phyloP scores from a whole-genome alignment of 2,329 filamentous ascomycete species.

The Torrubiella hemipterigena region DNA sequence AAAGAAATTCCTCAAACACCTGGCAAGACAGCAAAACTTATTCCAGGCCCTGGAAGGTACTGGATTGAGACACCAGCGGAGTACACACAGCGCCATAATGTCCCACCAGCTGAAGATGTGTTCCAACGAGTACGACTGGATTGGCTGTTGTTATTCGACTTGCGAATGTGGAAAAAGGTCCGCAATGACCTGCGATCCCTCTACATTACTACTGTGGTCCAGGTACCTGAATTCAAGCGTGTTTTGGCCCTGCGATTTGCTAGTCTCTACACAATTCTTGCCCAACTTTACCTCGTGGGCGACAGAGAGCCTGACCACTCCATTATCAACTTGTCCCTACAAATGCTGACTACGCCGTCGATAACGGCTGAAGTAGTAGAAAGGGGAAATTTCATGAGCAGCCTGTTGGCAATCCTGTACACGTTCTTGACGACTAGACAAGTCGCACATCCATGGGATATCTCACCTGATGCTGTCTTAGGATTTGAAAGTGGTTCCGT shows the following conservation, averaged over 20 bases:
- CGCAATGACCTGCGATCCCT: conserved; percentile 82
- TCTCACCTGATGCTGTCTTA: conserved; percentile 73
- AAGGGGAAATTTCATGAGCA: conserved; percentile 89
- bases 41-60: conserved; percentile 60
- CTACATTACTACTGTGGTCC: conserved; percentile 93
- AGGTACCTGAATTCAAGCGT: conserved; percentile 91
- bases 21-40: conserved; percentile 33
- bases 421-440: conserved; percentile 94
- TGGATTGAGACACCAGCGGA: conserved; percentile 73
- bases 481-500: conserved; percentile 92
- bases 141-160: conserved; percentile 87
- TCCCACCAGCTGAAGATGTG: conserved; percentile 71
- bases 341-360: conserved; percentile 92
- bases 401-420: conserved; percentile 89
- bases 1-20: conserved; percentile 77
- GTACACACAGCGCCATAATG: conserved; percentile 49
- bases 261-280: conserved; percentile 83
- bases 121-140: conserved; percentile 83
- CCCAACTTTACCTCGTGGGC: conserved; percentile 89
- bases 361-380: conserved; percentile 95
- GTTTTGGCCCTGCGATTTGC: conserved; percentile 88
- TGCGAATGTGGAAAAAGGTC: conserved; percentile 93
- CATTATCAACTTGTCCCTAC: conserved; percentile 92
- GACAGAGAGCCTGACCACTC: conserved; percentile 96
- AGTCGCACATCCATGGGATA: conserved; percentile 85